These are phyloP conservation scores for Thalassiosira livingstoniorum DNA, from an alignment of 352 stramenopile genomes.

Conservation along the genomic window DNA sequence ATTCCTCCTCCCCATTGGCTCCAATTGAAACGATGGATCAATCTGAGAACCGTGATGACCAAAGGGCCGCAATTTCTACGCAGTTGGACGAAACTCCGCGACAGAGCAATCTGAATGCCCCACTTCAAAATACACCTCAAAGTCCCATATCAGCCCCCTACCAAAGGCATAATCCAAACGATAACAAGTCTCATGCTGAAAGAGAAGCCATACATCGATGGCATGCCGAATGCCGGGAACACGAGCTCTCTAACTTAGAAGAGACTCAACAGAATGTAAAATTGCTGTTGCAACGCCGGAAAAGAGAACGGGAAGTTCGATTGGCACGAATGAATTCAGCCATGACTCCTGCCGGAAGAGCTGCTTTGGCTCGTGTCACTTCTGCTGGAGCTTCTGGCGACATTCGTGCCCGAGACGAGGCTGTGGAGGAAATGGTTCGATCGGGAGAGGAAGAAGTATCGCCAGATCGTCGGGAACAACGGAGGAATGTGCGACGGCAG, in stretches of 20 bases:
- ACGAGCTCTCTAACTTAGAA: slow-evolving; percentile 37
- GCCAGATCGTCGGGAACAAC: background rate
- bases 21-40: too few species aligned
- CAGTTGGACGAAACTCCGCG: too few species aligned
- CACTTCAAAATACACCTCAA: background rate
- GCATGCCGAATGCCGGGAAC: slow-evolving; percentile 34
- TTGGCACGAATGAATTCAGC: slow-evolving; percentile 27
- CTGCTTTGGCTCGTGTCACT: too few species aligned
- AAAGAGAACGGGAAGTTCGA: background rate
- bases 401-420: too few species aligned
- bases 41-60: too few species aligned
- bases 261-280: slow-evolving; percentile 33
- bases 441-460: slow-evolving; percentile 10
- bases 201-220: slow-evolving; percentile 49
- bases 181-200: slow-evolving; percentile 8
- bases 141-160: background rate
- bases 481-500: too few species aligned
- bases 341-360: too few species aligned
- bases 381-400: too few species aligned
- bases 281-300: slow-evolving; percentile 19
- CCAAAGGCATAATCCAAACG: too few species aligned
- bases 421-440: too few species aligned
- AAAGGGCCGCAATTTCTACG: too few species aligned
- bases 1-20: too few species aligned
- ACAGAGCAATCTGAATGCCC: background rate